Evolutionary conservation across 2,329 filamentous ascomycete species (phyloP).

Genomic region (Colletotrichum musae): DNA sequence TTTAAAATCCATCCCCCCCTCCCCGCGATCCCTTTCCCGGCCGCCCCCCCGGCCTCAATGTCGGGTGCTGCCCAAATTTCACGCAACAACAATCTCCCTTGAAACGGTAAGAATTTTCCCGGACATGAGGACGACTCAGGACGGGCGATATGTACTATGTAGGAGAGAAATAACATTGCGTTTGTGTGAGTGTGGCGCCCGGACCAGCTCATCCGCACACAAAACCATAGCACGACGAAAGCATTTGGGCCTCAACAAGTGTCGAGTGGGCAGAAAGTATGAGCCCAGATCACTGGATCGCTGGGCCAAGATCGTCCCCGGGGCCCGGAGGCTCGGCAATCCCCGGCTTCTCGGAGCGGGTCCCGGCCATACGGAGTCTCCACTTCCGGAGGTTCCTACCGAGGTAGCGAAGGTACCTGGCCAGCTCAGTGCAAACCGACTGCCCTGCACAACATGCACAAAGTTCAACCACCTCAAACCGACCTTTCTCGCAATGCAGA

Average conservation of each 20-base stretch:
- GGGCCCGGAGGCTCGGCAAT: constrained; percentile 23
- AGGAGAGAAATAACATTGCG: not conserved
- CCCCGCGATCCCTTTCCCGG: constrained; percentile 17
- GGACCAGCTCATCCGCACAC: not conserved
- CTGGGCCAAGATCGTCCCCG: not conserved
- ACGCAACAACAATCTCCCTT: constrained; percentile 28
- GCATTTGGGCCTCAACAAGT: not conserved
- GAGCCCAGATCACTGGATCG: not conserved
- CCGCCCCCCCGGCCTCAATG: not conserved
- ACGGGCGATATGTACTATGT: not conserved
- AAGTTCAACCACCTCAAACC: not conserved
- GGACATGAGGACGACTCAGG: constrained; percentile 29
- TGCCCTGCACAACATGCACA: not conserved
- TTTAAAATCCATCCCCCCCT: constrained; percentile 17
- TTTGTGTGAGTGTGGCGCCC: constrained; percentile 15
- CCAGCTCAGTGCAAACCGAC: not conserved
- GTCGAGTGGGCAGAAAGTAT: not conserved
- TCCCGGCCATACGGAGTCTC: constrained; percentile 2
- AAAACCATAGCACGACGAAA: not conserved
- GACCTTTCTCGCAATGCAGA: constrained; percentile 4
- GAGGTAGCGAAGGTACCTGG: not conserved
- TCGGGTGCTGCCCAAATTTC: constrained; percentile 11
- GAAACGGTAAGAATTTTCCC: constrained; percentile 35
- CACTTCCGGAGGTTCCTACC: not conserved
- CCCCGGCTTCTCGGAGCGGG: constrained; percentile 11